phyloP scores from a whole-genome alignment of 352 stramenopile species.

The Plasmopara halstedii region DNA sequence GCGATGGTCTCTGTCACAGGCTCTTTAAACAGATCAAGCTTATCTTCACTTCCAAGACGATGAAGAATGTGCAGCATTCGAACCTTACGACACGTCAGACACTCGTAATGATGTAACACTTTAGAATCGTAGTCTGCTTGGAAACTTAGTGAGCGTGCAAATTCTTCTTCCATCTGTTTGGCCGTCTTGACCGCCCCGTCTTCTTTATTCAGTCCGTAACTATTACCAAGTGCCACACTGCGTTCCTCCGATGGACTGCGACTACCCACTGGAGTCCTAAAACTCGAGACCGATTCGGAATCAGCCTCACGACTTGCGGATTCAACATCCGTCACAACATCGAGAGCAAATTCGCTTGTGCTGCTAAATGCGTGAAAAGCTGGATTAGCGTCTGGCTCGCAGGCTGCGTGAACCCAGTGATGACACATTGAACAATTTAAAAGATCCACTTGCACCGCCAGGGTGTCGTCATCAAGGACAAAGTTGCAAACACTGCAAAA shows the following conservation, averaged over 20 bases:
- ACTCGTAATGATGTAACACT: constrained; percentile 76
- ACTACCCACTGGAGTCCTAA: constrained; percentile 12
- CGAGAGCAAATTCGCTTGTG: constrained; percentile 40
- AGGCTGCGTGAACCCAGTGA: constrained; percentile 76
- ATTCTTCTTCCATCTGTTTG: constrained; percentile 57
- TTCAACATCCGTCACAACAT: constrained; percentile 31
- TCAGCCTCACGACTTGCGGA: constrained; percentile 13
- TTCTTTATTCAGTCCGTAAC: constrained; percentile 7
- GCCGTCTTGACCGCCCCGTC: constrained; percentile 33
- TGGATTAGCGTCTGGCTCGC: constrained; percentile 62
- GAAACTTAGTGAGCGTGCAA: constrained; percentile 53
- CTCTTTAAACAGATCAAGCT: constrained; percentile 88
- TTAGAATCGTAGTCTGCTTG: constrained; percentile 56
- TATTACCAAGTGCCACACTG: constrained; percentile 3
- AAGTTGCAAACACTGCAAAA: constrained; percentile 68
- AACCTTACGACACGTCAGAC: constrained; percentile 67
- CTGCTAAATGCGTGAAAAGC: constrained; percentile 34
- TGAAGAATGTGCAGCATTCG: constrained; percentile 66
- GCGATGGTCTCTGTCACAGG: constrained; percentile 91
- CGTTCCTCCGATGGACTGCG: constrained; percentile 20
- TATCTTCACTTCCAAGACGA: constrained; percentile 62
- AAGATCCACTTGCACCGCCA: constrained; percentile 41
- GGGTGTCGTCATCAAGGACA: constrained; percentile 34
- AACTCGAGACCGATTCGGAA: constrained; percentile 7
- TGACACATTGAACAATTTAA: constrained; percentile 69